Percentiles rank a stretch among this genome's conserved stretches.
Conservation (phyloP, 441 rosid genomes). For the Corymbia calophylla region DNA sequence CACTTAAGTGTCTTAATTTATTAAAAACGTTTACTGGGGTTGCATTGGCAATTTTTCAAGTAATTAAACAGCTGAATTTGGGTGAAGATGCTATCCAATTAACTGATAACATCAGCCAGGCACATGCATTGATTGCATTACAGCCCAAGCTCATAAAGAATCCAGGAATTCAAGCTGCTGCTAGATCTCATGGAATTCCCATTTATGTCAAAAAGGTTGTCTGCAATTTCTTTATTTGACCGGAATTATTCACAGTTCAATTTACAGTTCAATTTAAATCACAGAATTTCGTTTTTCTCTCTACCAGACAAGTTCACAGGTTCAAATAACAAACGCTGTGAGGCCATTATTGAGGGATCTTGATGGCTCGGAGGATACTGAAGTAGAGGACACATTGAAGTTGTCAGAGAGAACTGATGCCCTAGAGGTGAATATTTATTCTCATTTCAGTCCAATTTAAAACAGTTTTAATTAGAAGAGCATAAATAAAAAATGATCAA, state of each 20-base stretch:
- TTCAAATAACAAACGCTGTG: constrained; percentile 65
- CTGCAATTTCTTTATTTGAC: background rate
- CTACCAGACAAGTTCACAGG: constrained; percentile 67
- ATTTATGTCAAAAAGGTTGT: constrained; percentile 67
- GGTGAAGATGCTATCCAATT: constrained; percentile 35
- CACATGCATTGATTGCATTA: constrained; percentile 17
- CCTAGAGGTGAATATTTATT: constrained; percentile 46
- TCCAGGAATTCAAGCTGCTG: constrained; percentile 60
- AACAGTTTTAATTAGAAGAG: background rate
- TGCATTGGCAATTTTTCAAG: constrained; percentile 17
- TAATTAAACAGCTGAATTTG: constrained; percentile 56
- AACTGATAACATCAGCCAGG: constrained; percentile 53
- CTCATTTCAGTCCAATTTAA: background rate
- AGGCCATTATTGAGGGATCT: constrained; percentile 37
- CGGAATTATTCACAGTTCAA: background rate
- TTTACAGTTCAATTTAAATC: background rate
- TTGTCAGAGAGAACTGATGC: constrained; percentile 67
- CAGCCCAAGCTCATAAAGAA: constrained; percentile 19
- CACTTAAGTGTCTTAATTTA: background rate
- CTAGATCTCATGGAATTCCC: constrained; percentile 58
- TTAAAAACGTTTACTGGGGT: too few relatives aligned
- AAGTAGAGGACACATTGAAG: constrained; percentile 36
- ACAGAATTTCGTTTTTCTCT: background rate
- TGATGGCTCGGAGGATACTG: constrained; percentile 35
- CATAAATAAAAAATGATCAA: background rate